phyloP scores from a whole-genome alignment of 345 rosid species.

The Isatis tinctoria region DNA sequence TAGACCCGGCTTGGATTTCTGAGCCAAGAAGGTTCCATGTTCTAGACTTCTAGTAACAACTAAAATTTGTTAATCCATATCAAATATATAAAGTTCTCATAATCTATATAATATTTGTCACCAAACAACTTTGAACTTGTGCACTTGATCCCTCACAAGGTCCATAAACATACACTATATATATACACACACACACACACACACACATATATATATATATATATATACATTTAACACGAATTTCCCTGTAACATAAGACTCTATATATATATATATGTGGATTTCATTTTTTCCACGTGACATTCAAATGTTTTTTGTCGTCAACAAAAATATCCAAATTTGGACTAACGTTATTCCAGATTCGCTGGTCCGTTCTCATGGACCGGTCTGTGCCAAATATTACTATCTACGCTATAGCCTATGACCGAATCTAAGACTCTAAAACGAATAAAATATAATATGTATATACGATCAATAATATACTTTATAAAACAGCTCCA shows the following conservation, averaged over 20 bases:
- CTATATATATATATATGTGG: not conserved
- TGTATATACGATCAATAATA: not conserved
- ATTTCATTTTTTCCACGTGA: constrained; percentile 16
- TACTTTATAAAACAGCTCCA: not conserved
- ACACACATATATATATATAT: not conserved
- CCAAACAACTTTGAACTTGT: constrained; percentile 1
- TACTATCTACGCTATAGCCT: not conserved
- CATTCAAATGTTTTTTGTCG: not conserved
- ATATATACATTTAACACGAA: not conserved
- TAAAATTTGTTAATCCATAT: not conserved
- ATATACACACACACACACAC: not conserved
- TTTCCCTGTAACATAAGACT: not conserved
- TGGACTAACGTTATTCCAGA: constrained; percentile 22
- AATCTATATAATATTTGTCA: not conserved
- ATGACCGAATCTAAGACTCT: constrained; percentile 26
- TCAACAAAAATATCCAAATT: constrained; percentile 12
- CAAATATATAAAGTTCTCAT: not conserved
- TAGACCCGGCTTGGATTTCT: not conserved
- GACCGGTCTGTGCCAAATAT: constrained; percentile 19
- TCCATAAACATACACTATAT: not conserved
- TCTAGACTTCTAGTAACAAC: constrained; percentile 3
- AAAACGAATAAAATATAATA: not conserved
- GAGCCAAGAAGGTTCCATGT: constrained; percentile 20
- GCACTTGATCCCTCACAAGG: not conserved
- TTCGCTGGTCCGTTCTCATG: constrained; percentile 21